Percentiles rank a stretch among this genome's conserved stretches.
These are phyloP conservation scores for Parathielavia appendiculata DNA, from an alignment of 495 filamentous ascomycete species.

Conservation along the genomic window DNA sequence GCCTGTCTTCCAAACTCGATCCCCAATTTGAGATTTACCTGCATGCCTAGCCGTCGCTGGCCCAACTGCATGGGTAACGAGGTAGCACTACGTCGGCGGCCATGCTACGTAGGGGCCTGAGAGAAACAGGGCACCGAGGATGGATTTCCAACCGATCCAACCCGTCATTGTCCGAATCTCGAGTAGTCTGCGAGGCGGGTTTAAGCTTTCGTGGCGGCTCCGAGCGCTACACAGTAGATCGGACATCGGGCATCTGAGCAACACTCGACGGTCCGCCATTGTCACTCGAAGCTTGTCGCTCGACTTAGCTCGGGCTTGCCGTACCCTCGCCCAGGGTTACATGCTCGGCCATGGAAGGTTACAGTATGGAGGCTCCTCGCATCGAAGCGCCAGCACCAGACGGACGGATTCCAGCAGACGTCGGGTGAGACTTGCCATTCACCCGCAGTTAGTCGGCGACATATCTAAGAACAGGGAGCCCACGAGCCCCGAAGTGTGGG, in stretches of 20 bases:
- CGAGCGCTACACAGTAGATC: neutral
- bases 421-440: slow-evolving; percentile 4
- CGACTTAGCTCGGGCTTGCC: neutral
- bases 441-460: slow-evolving; percentile 4
- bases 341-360: slow-evolving; percentile 27
- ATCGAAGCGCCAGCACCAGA: slow-evolving; percentile 18
- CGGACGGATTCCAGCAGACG: slow-evolving; percentile 4
- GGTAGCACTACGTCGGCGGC: slow-evolving; percentile 1
- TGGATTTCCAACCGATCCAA: neutral
- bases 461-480: slow-evolving; percentile 14
- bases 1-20: neutral
- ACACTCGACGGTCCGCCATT: neutral
- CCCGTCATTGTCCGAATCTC: neutral
- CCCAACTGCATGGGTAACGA: slow-evolving; percentile 9
- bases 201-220: slow-evolving; percentile 25
- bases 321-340: neutral
- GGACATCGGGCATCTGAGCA: neutral
- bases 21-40: slow-evolving; percentile 3
- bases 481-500: slow-evolving; percentile 19
- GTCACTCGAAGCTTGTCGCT: neutral
- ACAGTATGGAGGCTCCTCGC: slow-evolving; percentile 25
- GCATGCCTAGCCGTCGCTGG: slow-evolving; percentile 8
- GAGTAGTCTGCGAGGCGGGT: neutral
- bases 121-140: neutral
- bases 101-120: no score